Evolutionary conservation across 2,329 filamentous ascomycete genomes (phyloP).

Genomic region (Sarocladiaceae sp.): DNA sequence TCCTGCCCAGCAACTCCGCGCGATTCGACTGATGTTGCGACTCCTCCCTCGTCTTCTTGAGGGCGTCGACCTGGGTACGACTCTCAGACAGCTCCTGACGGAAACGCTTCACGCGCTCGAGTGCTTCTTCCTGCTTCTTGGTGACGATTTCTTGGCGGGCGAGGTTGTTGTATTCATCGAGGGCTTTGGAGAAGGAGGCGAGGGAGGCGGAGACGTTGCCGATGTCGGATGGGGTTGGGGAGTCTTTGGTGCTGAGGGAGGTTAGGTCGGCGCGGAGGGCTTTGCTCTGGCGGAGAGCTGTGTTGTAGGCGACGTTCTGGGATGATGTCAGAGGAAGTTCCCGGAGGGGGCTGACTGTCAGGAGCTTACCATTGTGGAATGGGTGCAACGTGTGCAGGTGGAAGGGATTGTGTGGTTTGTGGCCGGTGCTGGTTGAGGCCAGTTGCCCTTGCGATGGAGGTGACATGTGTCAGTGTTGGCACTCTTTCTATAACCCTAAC

Average conservation of each 20-base stretch:
- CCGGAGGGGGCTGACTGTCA: background rate
- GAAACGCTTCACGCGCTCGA: constrained; percentile 82
- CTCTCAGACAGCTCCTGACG: constrained; percentile 77
- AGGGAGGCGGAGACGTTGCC: constrained; percentile 76
- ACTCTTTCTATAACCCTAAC: no score
- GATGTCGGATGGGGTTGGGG: constrained; percentile 50
- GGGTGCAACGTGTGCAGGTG: background rate
- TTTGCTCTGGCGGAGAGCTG: constrained; percentile 78
- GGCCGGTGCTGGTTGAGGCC: no score
- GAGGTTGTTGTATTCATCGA: constrained; percentile 86
- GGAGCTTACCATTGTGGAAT: constrained; percentile 7
- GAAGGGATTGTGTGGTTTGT: no score
- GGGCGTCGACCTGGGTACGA: constrained; percentile 67
- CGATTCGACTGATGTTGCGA: constrained; percentile 62
- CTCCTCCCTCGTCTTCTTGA: constrained; percentile 77
- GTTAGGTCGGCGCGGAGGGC: constrained; percentile 74
- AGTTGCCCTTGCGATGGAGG: no score
- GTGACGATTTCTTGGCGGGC: constrained; percentile 85
- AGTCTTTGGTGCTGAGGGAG: constrained; percentile 60
- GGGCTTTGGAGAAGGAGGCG: constrained; percentile 76
- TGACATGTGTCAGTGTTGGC: no score
- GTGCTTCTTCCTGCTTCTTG: constrained; percentile 87
- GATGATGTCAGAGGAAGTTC: background rate
- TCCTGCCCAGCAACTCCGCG: constrained; percentile 77
- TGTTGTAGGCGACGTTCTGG: constrained; percentile 82